Evolutionary conservation across 2,329 filamentous ascomycete genomes (phyloP), one percentile per base, ranked within the genome.

Genomic region (Chrysoporthe austroafricana): DNA sequence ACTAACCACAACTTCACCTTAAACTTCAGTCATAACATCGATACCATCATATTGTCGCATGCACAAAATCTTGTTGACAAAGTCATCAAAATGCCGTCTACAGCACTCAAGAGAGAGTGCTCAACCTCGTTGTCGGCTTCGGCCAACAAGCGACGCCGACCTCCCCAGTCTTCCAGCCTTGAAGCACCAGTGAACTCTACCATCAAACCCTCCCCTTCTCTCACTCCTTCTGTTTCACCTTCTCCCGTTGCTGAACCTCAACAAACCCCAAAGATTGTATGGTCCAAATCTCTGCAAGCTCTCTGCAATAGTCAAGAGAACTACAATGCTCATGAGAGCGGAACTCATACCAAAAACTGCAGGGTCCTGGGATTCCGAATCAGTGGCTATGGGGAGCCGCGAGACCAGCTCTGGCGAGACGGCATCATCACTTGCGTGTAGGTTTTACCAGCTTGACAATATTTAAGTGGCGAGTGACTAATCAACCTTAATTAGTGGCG

Each of bases 221-320:
- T 13, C 8, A 6, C 46, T 50, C 46, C 46, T 50, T 48, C 46
- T n/a, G 6, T 11, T 8, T 16, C 36, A n/a, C 46, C 44, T 46
- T 46, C 44, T 18, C 14, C 5, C 44, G 2, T 18, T 46, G 9
- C 36, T 9, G 36, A 39, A 39, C 36, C 36, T 39, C 5, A 39
- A 39, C 36, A 39, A 39, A 9, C 36, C 36, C 9, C 36, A 39
- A 39, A 39, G 36, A 39, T 39, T 39, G 50, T 54, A 2, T 91
- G 87, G 86, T 82, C 88, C 0, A 79, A 85, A 5, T 77, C 77
- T 46, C 83, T 90, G 4, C 85, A 88, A 67, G 84, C 85, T 16
- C 77, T 93, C 0, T 91, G 86, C 71, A 88, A 92, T 72, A 83
- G 88, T 0, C 73, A 92, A 0, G 82, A 84, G 0, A 91, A 88